Evolutionary conservation across 163 green algal genomes (phyloP), one percentile per base, ranked within the genome.

Genomic region (Botryococcus braunii): DNA sequence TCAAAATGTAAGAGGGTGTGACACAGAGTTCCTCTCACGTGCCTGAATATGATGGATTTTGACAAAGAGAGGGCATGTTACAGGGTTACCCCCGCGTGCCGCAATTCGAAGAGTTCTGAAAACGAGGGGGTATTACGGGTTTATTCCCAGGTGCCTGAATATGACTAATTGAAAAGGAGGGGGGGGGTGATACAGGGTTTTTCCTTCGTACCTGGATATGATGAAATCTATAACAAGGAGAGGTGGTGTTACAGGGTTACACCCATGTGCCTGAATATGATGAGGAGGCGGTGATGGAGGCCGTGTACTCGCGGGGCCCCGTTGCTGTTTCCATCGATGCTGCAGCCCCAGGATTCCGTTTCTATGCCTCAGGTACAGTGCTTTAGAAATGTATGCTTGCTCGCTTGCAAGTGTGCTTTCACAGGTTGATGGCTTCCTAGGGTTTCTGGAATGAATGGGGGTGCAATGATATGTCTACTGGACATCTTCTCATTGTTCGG

Each of bases 241-340:
- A 23, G 8, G 11, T 64, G 25, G 5, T 43, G 11, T 66, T 86
- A 69, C 78, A 79, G 50, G 85, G 81, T 39, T 91, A 78, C 62
- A 52, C 70, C 4, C 70, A 78, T 35, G 78, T 92, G 36, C 76
- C 69, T n/a, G 23, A 48, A 1, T 64, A 67, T 11, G 77, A 91
- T 75, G 78, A 86, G 49, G 47, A 63, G 27, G 81, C 83, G 3
- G 65, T 91, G 27, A 90, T 82, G 80, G 83, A 90, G 69, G 87
- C 86, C 13, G 43, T 93, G 0, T 77, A 77, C 69, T 74, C 63
- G 13, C 74, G 84, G 2, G 88, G 87, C 5, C 84, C 85, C 0
- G 25, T 92, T 3, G 77, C 77, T 25, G 74, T 92, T 36, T 75
- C 72, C 9, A 71, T 92, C 1, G 83, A 93, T 71, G 88, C 87